Evolutionary conservation across 2,329 filamentous ascomycete species (phyloP).

Genomic region (Orbilia javanica): DNA sequence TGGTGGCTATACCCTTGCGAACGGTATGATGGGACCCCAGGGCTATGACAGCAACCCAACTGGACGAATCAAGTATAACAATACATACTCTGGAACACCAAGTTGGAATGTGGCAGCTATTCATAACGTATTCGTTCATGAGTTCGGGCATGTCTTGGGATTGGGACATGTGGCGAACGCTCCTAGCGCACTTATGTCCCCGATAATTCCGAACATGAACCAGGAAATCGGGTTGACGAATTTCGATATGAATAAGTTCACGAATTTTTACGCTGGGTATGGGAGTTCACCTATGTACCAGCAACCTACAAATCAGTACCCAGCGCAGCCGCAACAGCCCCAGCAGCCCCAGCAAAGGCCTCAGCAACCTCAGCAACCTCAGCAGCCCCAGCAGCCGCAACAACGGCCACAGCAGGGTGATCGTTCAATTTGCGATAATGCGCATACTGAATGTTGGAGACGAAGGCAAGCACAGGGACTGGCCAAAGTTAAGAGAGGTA

Average conservation of each 20-base stretch:
- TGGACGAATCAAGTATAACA: slow-evolving; percentile 17
- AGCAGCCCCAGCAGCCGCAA: slow-evolving; percentile 1
- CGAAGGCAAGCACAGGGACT: neutral
- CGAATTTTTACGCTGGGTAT: slow-evolving; percentile 9
- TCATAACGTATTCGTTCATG: slow-evolving; percentile 36
- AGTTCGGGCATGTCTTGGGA: slow-evolving; percentile 17
- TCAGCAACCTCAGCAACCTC: slow-evolving; percentile 7
- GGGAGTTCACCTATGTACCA: neutral
- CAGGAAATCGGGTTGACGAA: slow-evolving; percentile 8
- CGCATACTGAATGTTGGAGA: neutral
- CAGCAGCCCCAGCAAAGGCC: slow-evolving; percentile 3
- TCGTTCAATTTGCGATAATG: slow-evolving; percentile 16
- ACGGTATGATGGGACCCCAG: neutral
- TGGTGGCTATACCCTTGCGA: slow-evolving; percentile 1
- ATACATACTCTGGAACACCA: slow-evolving; percentile 13
- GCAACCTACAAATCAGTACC: slow-evolving; percentile 11
- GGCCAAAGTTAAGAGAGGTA: neutral
- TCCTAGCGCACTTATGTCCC: slow-evolving; percentile 16
- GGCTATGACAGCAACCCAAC: neutral
- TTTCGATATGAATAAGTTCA: slow-evolving; percentile 16
- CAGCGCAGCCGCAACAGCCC: neutral
- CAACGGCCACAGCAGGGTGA: neutral
- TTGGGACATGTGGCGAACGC: slow-evolving; percentile 12
- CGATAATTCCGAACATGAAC: slow-evolving; percentile 15
- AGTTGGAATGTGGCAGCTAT: slow-evolving; percentile 14